Evolutionary conservation across 106 monocot species (phyloP).

Genomic region (Dioscorea alata): DNA sequence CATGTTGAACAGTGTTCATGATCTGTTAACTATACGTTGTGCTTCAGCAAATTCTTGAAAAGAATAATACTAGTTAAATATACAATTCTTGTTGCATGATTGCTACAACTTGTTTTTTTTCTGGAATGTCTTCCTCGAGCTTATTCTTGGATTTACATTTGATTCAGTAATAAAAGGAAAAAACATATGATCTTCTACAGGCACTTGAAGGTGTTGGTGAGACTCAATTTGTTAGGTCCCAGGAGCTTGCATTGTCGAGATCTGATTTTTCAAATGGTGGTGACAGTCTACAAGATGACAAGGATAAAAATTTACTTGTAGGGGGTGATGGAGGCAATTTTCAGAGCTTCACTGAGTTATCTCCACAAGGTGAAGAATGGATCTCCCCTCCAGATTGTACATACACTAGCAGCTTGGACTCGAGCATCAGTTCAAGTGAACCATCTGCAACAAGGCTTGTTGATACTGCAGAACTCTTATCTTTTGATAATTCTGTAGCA

Average conservation of each 20-base stretch:
- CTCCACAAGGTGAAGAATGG: slow-evolving; percentile 69
- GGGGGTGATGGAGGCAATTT: slow-evolving; percentile 16
- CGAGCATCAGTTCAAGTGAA: slow-evolving; percentile 27
- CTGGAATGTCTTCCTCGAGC: no score
- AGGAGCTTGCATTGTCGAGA: slow-evolving; percentile 49
- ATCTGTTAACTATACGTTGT: no score
- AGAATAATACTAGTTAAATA: no score
- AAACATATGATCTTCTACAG: slow-evolving; percentile 23
- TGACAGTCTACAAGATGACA: slow-evolving; percentile 21
- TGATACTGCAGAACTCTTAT: slow-evolving; percentile 13
- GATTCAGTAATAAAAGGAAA: no score
- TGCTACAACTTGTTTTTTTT: no score
- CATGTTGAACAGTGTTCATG: no score
- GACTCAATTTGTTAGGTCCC: slow-evolving; percentile 60
- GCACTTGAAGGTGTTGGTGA: slow-evolving; percentile 92
- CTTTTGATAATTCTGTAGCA: slow-evolving; percentile 6
- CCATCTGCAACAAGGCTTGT: slow-evolving; percentile 21
- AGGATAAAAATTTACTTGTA: slow-evolving; percentile 18
- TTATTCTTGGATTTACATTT: no score
- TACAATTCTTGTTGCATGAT: no score
- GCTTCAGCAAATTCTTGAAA: no score
- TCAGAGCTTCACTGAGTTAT: slow-evolving; percentile 19
- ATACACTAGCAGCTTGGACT: slow-evolving; percentile 64
- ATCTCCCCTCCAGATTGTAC: slow-evolving; percentile 73
- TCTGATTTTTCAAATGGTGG: slow-evolving; percentile 35